Evolutionary conservation across 495 filamentous ascomycete species (phyloP).

Genomic region (Podospora anserina): DNA sequence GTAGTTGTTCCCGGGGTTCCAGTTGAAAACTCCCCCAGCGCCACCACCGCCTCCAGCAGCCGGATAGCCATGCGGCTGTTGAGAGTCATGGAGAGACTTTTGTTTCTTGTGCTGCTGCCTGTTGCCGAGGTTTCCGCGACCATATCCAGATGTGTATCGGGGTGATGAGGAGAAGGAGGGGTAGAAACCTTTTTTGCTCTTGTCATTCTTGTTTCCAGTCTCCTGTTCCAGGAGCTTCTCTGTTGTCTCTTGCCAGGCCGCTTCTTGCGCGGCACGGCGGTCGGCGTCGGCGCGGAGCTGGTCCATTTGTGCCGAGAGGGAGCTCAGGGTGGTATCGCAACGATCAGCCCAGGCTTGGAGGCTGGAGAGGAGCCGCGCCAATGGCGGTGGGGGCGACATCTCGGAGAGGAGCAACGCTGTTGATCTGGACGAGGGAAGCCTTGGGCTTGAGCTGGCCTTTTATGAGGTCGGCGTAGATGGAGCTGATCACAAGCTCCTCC

Average conservation of each 20-base stretch:
- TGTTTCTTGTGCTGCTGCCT: neutral
- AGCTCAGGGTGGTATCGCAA: conserved; percentile 68
- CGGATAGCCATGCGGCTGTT: too few species aligned
- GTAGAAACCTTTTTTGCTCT: conserved; percentile 25
- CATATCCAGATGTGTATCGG: neutral
- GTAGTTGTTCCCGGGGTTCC: neutral
- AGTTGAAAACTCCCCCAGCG: neutral
- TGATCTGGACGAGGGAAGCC: conserved; percentile 66
- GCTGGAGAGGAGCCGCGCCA: conserved; percentile 58
- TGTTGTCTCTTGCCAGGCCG: conserved; percentile 45
- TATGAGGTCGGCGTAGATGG: conserved; percentile 83
- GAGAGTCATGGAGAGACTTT: neutral
- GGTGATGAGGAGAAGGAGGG: neutral
- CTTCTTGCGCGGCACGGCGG: conserved; percentile 50
- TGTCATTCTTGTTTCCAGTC: conserved; percentile 30
- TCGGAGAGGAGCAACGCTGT: conserved; percentile 76
- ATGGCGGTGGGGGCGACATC: conserved; percentile 71
- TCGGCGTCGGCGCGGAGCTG: conserved; percentile 55
- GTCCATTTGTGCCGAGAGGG: conserved; percentile 69
- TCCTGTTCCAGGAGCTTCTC: conserved; percentile 38
- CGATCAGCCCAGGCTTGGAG: conserved; percentile 72
- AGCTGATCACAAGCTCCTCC: conserved; percentile 84
- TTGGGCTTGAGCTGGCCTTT: conserved; percentile 77
- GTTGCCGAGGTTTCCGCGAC: neutral
- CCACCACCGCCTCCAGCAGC: neutral